Conservation (phyloP, 331 rosid genomes). For the Malus hybrid region DNA sequence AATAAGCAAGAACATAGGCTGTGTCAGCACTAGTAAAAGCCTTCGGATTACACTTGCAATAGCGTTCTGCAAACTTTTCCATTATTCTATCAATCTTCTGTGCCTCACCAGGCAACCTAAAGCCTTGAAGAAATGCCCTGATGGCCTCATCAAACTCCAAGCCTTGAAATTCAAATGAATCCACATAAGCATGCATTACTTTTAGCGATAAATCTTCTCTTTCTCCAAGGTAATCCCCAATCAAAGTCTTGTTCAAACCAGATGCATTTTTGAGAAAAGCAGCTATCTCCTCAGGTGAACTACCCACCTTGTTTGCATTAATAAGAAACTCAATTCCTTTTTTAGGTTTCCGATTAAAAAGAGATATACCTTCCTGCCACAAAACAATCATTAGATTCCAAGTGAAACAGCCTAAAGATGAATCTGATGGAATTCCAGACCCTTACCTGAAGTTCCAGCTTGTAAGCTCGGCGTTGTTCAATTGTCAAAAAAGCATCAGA, state of each 20-base stretch:
- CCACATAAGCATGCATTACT: conserved; percentile 96
- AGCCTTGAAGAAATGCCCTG: conserved; percentile 86
- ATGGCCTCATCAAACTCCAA: conserved; percentile 97
- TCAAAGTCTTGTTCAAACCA: conserved; percentile 81
- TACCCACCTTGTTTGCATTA: conserved; percentile 90
- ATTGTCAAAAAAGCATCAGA: conserved; percentile 84
- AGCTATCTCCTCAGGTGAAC: conserved; percentile 93
- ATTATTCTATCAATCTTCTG: conserved; percentile 95
- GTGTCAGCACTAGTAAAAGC: conserved; percentile 97
- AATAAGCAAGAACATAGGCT: conserved; percentile 96
- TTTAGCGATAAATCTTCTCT: conserved; percentile 87
- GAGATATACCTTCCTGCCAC: conserved; percentile 99
- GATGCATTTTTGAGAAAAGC: conserved; percentile 93
- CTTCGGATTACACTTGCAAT: conserved; percentile 90
- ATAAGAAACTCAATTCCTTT: conserved; percentile 98
- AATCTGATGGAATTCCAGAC: conserved; percentile 16
- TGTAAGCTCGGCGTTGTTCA: conserved; percentile 96
- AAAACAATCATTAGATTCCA: conserved; percentile 40
- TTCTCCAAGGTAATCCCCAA: conserved; percentile 97
- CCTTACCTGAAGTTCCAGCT: conserved; percentile 96
- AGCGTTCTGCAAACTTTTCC: conserved; percentile 98
- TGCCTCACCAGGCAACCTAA: conserved; percentile 99
- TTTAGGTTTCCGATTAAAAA: conserved; percentile 90
- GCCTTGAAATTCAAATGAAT: conserved; percentile 85
- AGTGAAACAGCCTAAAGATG: conserved; percentile 13